Evolutionary conservation across 2,329 filamentous ascomycete species (phyloP).

Genomic region (Phialophora tarda): DNA sequence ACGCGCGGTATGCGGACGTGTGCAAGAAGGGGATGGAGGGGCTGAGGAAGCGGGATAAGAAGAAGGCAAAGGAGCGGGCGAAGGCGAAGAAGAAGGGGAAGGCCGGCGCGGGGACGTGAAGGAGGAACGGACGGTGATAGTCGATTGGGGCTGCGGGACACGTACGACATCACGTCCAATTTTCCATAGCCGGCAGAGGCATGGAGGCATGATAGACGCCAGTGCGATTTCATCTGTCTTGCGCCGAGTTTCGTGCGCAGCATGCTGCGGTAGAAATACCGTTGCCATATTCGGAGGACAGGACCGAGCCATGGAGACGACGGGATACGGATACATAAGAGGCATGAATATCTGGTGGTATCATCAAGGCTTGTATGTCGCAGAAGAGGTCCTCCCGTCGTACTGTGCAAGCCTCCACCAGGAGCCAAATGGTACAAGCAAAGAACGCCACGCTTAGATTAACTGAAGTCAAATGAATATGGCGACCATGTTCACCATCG

Average conservation of each 20-base stretch:
- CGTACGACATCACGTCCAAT: background rate
- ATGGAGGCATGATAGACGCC: background rate
- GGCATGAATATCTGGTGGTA: conserved; percentile 5
- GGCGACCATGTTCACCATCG: conserved; percentile 2
- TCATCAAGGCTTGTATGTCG: conserved; percentile 2
- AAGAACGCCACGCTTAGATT: background rate
- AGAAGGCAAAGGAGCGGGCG: conserved; percentile 78
- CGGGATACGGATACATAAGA: background rate
- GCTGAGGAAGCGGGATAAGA: conserved; percentile 91
- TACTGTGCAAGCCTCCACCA: conserved; percentile 2
- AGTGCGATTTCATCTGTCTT: background rate
- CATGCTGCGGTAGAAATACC: background rate
- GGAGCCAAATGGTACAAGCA: conserved; percentile 1
- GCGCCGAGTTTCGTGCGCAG: background rate
- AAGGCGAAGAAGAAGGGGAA: conserved; percentile 71
- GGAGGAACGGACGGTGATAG: background rate
- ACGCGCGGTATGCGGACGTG: conserved; percentile 81
- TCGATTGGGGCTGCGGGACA: background rate
- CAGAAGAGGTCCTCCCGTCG: background rate
- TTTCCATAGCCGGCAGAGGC: background rate
- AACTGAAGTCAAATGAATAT: background rate
- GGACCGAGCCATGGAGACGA: background rate
- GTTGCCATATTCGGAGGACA: background rate
- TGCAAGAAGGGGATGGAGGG: conserved; percentile 88
- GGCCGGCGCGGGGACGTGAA: conserved; percentile 5